These are phyloP conservation scores for Hypoxylon sp. DNA, from an alignment of 2,329 filamentous ascomycete species.

Conservation along the genomic window DNA sequence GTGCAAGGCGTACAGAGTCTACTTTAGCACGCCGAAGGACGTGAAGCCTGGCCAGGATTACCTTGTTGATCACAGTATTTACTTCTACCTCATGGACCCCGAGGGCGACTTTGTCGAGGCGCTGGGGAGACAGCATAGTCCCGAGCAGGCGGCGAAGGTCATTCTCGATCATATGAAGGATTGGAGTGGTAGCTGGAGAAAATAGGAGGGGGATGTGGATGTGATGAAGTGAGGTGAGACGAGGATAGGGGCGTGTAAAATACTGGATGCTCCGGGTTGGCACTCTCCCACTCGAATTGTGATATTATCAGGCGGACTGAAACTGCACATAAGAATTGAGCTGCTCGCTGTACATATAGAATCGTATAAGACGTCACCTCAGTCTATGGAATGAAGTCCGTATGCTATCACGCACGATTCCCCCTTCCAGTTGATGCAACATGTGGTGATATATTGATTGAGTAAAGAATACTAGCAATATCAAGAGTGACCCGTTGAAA, in stretches of 20 bases:
- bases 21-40: slow-evolving; percentile 91
- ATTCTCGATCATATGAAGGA: slow-evolving; percentile 87
- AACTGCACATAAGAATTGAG: neutral
- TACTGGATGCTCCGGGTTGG: slow-evolving; percentile 1
- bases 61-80: slow-evolving; percentile 97
- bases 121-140: slow-evolving; percentile 92
- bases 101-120: slow-evolving; percentile 99
- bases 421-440: neutral
- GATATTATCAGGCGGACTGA: slow-evolving; percentile 17
- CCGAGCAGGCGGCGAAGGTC: slow-evolving; percentile 84
- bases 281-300: slow-evolving; percentile 38
- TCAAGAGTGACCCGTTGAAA: neutral
- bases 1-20: slow-evolving; percentile 96
- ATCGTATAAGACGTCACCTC: neutral
- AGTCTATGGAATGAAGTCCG: neutral
- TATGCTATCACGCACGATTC: neutral
- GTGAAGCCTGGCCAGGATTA: slow-evolving; percentile 97
- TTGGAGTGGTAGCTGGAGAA: slow-evolving; percentile 55
- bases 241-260: slow-evolving; percentile 9
- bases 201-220: slow-evolving; percentile 6
- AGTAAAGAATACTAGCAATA: neutral
- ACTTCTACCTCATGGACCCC: slow-evolving; percentile 99
- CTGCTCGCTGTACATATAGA: neutral
- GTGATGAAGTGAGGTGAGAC: neutral
- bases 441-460: neutral